phyloP scores from a whole-genome alignment of 1,284 basidiomycete genomes.

The Gymnopus androsaceus region DNA sequence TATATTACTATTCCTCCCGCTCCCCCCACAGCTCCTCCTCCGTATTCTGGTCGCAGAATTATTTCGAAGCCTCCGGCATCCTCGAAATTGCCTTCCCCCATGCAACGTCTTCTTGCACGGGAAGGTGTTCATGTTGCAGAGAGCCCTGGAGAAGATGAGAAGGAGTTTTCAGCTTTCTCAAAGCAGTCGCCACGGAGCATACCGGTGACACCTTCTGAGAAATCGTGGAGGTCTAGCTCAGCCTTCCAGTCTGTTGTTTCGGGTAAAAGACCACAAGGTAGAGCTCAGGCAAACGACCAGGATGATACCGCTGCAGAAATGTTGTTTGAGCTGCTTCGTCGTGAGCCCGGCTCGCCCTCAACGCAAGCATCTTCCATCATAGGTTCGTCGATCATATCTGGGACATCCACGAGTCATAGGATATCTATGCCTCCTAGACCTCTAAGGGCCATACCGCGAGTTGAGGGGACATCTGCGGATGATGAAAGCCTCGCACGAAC shows the following conservation, averaged over 20 bases:
- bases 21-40: conserved; percentile 5
- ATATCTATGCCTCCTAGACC: not conserved
- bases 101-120: not conserved
- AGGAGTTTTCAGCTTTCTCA: not conserved
- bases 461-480: too few relatives aligned
- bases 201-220: conserved; percentile 7
- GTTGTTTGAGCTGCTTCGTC: conserved; percentile 7
- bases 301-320: conserved; percentile 14
- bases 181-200: not conserved
- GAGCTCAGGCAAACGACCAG: conserved; percentile 1
- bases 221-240: conserved; percentile 10
- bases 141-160: not conserved
- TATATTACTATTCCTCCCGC: conserved; percentile 4
- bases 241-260: not conserved
- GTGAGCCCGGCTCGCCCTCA: not conserved
- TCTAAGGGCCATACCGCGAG: too few relatives aligned
- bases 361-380: not conserved
- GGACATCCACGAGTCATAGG: not conserved
- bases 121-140: not conserved
- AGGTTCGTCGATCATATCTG: not conserved
- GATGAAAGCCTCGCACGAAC: not conserved
- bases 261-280: not conserved
- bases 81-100: not conserved
- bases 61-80: not conserved
- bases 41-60: conserved; percentile 9